Conservation (phyloP, 768 basidiomycete species). For the Mrakia gelida region DNA sequence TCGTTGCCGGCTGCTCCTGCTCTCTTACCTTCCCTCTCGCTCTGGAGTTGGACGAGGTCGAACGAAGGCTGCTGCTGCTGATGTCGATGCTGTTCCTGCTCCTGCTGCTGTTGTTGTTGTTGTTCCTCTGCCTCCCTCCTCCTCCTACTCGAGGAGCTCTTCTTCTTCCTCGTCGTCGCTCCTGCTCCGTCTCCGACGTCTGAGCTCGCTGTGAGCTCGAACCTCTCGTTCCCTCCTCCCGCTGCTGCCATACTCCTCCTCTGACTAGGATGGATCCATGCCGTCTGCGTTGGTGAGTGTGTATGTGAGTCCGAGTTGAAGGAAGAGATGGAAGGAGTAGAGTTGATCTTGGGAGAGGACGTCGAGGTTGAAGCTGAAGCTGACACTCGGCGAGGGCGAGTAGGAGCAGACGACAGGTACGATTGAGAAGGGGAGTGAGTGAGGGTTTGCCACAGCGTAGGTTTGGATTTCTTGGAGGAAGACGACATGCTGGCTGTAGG, state of each 20-base stretch:
- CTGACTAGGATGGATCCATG: not conserved
- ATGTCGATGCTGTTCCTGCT: not conserved
- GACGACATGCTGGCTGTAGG: not conserved
- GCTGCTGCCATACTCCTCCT: not conserved
- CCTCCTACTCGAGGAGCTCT: not conserved
- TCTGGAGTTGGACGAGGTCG: constrained; percentile 5
- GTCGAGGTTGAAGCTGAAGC: not conserved
- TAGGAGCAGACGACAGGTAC: constrained; percentile 17
- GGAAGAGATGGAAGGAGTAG: not conserved
- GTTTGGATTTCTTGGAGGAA: constrained; percentile 23
- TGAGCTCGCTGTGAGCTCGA: not conserved
- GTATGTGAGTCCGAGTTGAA: not conserved
- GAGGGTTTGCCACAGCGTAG: constrained; percentile 25
- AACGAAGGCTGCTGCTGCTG: not conserved
- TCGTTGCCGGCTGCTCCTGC: not conserved
- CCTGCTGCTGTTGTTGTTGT: not conserved
- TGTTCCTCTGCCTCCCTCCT: constrained; percentile 1
- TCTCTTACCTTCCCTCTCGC: not conserved
- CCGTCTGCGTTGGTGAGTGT: not conserved
- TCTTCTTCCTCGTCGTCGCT: not conserved
- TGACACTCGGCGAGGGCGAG: not conserved
- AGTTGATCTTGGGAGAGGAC: not conserved
- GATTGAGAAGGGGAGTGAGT: constrained; percentile 25
- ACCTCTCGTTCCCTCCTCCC: not conserved
- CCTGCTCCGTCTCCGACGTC: not conserved